Percentiles rank a stretch among this genome's conserved stretches.
Conservation (phyloP, 176 grass and related monocot species). For the Carex scoparia region DNA sequence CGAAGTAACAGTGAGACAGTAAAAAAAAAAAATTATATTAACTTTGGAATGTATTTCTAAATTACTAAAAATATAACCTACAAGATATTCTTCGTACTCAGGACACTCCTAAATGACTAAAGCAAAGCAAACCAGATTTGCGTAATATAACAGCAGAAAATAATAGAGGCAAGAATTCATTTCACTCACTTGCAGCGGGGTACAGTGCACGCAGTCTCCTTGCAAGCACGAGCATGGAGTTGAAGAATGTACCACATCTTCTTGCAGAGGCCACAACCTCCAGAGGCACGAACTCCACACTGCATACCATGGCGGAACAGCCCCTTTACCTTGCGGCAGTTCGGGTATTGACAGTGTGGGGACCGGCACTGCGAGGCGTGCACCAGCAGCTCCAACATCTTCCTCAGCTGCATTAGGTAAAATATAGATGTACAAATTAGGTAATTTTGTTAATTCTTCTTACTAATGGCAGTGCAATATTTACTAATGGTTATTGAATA, state of each 20-base stretch:
- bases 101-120: background rate
- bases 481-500: background rate
- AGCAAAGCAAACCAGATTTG: background rate
- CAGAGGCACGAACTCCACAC: slow-evolving; percentile 39
- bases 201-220: slow-evolving; percentile 83
- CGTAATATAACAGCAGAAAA: background rate
- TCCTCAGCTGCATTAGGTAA: slow-evolving; percentile 67
- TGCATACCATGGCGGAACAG: slow-evolving; percentile 54
- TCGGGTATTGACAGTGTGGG: slow-evolving; percentile 42
- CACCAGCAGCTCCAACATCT: slow-evolving; percentile 74
- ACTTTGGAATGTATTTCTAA: background rate
- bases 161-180: background rate
- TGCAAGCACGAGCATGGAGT: slow-evolving; percentile 90
- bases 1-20: background rate
- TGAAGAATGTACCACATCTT: slow-evolving; percentile 57
- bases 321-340: slow-evolving; percentile 51
- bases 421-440: background rate
- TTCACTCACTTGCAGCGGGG: slow-evolving; percentile 91
- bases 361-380: slow-evolving; percentile 73
- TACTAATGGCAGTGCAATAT: background rate
- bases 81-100: background rate
- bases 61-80: background rate
- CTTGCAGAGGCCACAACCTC: slow-evolving; percentile 47
- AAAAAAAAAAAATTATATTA: background rate
- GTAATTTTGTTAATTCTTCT: slow-evolving; percentile 2